Evolutionary conservation across 805 yeast genomes (phyloP).

Genomic region (Maudiozyma barnettii): DNA sequence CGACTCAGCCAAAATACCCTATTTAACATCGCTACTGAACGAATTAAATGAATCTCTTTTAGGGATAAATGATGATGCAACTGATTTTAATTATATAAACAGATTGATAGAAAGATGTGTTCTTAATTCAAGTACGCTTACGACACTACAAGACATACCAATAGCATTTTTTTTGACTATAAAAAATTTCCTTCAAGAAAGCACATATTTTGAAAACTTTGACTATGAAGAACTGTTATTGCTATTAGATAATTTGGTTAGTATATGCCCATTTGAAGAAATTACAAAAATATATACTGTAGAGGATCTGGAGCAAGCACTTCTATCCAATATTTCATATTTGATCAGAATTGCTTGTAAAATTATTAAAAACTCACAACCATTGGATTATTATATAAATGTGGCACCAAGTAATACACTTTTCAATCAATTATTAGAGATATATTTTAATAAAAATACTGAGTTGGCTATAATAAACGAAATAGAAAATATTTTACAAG

Average conservation of each 20-base stretch:
- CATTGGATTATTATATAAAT: constrained; percentile 19
- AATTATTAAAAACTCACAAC: constrained; percentile 21
- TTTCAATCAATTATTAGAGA: constrained; percentile 6
- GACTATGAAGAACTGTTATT: constrained; percentile 18
- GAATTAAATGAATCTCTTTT: background rate
- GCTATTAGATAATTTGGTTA: constrained; percentile 13
- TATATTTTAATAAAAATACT: constrained; percentile 17
- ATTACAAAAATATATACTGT: constrained; percentile 15
- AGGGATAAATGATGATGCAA: background rate
- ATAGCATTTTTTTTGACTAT: constrained; percentile 11
- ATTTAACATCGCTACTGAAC: background rate
- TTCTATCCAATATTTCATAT: constrained; percentile 13
- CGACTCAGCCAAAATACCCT: background rate
- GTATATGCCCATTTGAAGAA: constrained; percentile 18
- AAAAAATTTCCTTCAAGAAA: constrained; percentile 10
- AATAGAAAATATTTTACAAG: constrained; percentile 17
- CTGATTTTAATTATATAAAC: background rate
- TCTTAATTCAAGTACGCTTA: constrained; percentile 13
- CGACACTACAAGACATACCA: constrained; percentile 7
- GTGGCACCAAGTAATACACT: constrained; percentile 11
- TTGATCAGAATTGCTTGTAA: constrained; percentile 19
- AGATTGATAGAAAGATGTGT: constrained; percentile 12
- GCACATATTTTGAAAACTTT: constrained; percentile 3
- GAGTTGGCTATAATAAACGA: constrained; percentile 15
- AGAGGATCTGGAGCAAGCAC: constrained; percentile 17